phyloP scores from a whole-genome alignment of 179 eudicot genomes.

The Heliamphora pulchella region DNA sequence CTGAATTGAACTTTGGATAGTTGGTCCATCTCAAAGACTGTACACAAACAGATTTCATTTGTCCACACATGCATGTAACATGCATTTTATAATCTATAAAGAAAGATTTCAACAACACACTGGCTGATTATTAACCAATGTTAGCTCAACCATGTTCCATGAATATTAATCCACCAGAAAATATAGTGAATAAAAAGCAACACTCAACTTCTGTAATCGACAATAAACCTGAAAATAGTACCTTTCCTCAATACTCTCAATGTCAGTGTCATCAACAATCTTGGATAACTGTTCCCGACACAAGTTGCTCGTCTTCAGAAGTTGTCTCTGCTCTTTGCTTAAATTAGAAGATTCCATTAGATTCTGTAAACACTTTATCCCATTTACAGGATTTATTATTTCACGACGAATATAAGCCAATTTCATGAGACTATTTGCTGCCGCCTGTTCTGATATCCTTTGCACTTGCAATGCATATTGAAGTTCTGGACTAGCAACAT shows the following conservation, averaged over 20 bases:
- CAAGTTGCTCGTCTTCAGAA: conserved; percentile 41
- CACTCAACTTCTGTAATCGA: not conserved
- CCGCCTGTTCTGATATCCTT: conserved; percentile 56
- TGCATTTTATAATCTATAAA: not conserved
- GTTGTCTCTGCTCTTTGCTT: conserved; percentile 46
- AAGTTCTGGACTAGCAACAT: conserved; percentile 79
- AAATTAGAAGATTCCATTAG: conserved; percentile 57
- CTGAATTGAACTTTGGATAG: not conserved
- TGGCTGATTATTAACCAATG: not conserved
- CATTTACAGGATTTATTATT: conserved; percentile 49
- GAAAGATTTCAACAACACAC: not conserved
- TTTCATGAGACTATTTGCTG: conserved; percentile 45
- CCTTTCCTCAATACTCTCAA: conserved; percentile 82
- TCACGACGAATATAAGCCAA: conserved; percentile 51
- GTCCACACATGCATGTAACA: not conserved
- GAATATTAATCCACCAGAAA: not conserved
- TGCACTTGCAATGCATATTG: conserved; percentile 68
- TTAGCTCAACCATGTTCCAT: not conserved
- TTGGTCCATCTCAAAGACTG: not conserved
- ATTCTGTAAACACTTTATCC: conserved; percentile 49
- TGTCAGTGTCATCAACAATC: conserved; percentile 59
- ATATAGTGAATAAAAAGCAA: not conserved
- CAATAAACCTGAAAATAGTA: conserved; percentile 24
- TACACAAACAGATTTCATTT: not conserved
- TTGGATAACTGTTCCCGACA: conserved; percentile 70